Base-by-base conservation (phyloP, 805 yeast species). In the Cyberlindnera petersonii region DNA sequence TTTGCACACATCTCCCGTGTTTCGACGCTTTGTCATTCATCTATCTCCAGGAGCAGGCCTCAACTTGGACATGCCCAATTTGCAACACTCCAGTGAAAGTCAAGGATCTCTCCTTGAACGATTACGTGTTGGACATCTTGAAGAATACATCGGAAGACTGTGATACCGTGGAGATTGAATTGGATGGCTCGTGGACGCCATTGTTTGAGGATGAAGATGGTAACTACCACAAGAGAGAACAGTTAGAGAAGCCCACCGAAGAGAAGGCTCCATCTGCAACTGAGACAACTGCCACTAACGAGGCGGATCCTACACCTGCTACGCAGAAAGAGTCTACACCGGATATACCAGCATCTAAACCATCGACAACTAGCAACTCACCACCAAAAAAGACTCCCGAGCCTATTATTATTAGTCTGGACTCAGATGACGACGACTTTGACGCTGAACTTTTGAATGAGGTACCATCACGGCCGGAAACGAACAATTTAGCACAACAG, bases 31-130 rank as follows among this genome's bases (percentile, higher is more conserved):
- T 70, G 24, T 75, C 85, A 31, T 93, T 75, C 55, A 50, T 93
- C 9, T 75, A 77, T 52, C 69, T 88, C 31, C 98, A 91, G 58
- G 68, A 69, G 39, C 91, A 83, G 55, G 76, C 84, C 0, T 83
- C 96, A 0, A 75, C 85, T 0, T 91, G 97, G 97, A 64, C 65
- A 36, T 93, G 98, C 55, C 96, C 97, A 0, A 71, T 86, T 4
- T 93, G 98, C 57, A 74, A 74, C 44, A 64, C 61, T 5, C 55
- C 55, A 3, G 63, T 86, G 3, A 61, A 66, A 2, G 64, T 79
- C 13, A 71, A 72, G 13, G 81, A 80, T 44, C 57, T 93, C 37
- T 79, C 82, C 0, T 65, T 88, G 0, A 87, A 86, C 48, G 95
- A 86, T 44, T 91, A 77, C 55, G 74, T 86, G 34, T 54, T 59